These are phyloP conservation scores for Thelonectria rubi DNA, from an alignment of 2,329 filamentous ascomycete species.

Conservation along the genomic window DNA sequence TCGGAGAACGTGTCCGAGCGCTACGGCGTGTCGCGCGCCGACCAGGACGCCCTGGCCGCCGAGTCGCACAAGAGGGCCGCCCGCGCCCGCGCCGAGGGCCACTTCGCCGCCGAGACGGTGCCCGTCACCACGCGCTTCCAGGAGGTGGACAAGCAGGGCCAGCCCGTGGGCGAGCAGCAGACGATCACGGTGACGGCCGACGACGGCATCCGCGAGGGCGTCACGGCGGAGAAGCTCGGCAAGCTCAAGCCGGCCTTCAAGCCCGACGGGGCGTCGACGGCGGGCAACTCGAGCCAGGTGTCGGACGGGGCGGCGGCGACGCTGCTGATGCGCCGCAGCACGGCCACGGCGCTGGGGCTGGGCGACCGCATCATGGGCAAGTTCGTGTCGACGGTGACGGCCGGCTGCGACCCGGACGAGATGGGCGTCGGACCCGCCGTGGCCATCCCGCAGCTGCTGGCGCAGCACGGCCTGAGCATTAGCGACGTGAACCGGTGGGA, in stretches of 20 bases:
- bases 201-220: constrained; percentile 80
- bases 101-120: constrained; percentile 82
- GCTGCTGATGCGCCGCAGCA: constrained; percentile 85
- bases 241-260: constrained; percentile 89
- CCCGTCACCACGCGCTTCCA: constrained; percentile 77
- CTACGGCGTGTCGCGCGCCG: constrained; percentile 75
- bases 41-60: constrained; percentile 86
- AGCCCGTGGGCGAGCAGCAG: constrained; percentile 64
- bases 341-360: constrained; percentile 77
- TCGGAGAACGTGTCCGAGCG: constrained; percentile 86
- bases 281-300: constrained; percentile 87
- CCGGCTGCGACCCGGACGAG: constrained; percentile 86
- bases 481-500: constrained; percentile 87
- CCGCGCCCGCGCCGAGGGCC: constrained; percentile 71
- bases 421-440: constrained; percentile 93
- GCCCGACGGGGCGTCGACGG: constrained; percentile 77
- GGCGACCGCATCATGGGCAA: constrained; percentile 77
- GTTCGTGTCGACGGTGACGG: constrained; percentile 79
- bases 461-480: constrained; percentile 70
- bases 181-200: constrained; percentile 76
- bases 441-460: constrained; percentile 84
- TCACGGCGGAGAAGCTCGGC: constrained; percentile 74
- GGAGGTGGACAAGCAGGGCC: constrained; percentile 69
- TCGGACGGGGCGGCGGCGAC: constrained; percentile 87
- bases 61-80: constrained; percentile 78